Evolutionary conservation across 805 yeast species (phyloP).

Genomic region (Teunomyces lycoperdinae): DNA sequence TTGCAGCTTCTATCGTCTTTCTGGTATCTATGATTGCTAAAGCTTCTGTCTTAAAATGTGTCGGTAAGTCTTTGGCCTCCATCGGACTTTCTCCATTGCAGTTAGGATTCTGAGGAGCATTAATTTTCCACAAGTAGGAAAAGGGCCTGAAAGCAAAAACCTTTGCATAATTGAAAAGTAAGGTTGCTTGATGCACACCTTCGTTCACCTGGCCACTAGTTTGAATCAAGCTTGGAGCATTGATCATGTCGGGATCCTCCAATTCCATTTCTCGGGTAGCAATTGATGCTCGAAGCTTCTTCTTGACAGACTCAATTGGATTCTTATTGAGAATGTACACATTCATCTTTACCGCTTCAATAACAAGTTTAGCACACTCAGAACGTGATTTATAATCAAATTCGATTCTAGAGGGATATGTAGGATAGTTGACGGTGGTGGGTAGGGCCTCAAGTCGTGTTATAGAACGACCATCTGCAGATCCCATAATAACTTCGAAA

Average conservation of each 20-base stretch:
- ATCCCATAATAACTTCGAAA: conserved; percentile 51
- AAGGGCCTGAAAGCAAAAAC: conserved; percentile 56
- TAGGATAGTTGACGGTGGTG: conserved; percentile 40
- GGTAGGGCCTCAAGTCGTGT: conserved; percentile 34
- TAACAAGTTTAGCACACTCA: conserved; percentile 45
- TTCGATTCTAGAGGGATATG: conserved; percentile 24
- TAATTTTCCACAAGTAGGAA: conserved; percentile 51
- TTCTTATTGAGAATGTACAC: conserved; percentile 41
- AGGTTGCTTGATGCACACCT: conserved; percentile 51
- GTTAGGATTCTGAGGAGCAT: conserved; percentile 37
- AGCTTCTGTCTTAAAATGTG: conserved; percentile 31
- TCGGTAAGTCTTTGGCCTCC: conserved; percentile 11
- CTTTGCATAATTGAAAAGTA: conserved; percentile 49
- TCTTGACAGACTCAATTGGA: conserved; percentile 32
- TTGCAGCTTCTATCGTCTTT: conserved; percentile 54
- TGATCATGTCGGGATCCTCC: conserved; percentile 36
- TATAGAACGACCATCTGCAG: conserved; percentile 47
- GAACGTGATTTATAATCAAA: conserved; percentile 51
- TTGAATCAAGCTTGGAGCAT: conserved; percentile 42
- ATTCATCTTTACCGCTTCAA: conserved; percentile 48
- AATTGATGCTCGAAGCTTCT: conserved; percentile 43
- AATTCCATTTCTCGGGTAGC: conserved; percentile 51
- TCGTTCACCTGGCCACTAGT: conserved; percentile 47
- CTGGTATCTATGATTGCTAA: conserved; percentile 50
- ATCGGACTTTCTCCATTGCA: conserved; percentile 25